Base-by-base conservation (phyloP, 1,284 basidiomycete genomes). In the Amylostereum areolatum region DNA sequence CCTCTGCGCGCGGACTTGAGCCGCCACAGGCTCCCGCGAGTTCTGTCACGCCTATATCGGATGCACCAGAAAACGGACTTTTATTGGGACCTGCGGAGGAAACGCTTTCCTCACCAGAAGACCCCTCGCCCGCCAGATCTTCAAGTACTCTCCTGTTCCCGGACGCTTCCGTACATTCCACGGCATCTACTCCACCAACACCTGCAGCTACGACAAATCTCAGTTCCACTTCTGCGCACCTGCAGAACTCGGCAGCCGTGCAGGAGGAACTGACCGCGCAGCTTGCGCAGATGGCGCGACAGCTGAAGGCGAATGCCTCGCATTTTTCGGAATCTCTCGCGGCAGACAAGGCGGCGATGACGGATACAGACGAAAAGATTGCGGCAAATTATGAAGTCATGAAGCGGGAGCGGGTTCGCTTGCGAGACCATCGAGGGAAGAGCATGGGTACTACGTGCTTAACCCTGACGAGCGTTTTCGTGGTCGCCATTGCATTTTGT, bases 221-320 rank as follows among this genome's bases (percentile, higher is more conserved):
- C 32, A 67, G 68, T 70, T 3, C 66, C 60, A 27, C n/a, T n/a
- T 72, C 77, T 9, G 67, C 71, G 1, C 72, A 77, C 60, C 65
- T 80, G 33, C 75, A 78, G 61, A 77, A 80, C 53, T 80, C 83
- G 8, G 74, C 69, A 12, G 73, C 76, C 0, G 67, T 85, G 2
- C 89, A 91, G 29, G 80, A 89, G 52, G 80, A 87, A 37, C 77
- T 91, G 40, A 77, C 85, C 0, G 73, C 74, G 4, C 86, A 91
- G 61, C 77, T 92, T 18, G 82, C 83, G 1, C 67, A 77, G 39
- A 92, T 92, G 89, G 85, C 88, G 1, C 69, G 77, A 2, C 89
- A 91, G 63, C 76, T 92, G 43, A 83, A 83, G 59, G 74, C 75
- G 27, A 92, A 92, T 55, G 81, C 85, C 0, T 60, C 81, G 1